These are phyloP conservation scores for Articulospora tetracladia DNA, from an alignment of 495 filamentous ascomycete genomes.

Conservation along the genomic window DNA sequence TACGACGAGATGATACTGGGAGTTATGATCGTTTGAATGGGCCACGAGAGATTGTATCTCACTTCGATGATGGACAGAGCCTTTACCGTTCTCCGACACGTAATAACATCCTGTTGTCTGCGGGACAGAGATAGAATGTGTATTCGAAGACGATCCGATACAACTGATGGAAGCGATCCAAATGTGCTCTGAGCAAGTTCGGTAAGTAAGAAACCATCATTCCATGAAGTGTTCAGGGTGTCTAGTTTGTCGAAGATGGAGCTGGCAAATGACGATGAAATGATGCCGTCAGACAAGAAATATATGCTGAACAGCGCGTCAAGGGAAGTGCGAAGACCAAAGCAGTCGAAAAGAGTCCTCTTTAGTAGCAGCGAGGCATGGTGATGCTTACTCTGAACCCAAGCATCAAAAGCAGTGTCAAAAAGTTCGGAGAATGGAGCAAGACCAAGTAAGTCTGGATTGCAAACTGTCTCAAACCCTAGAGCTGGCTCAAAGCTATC, in stretches of 20 bases:
- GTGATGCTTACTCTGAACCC: constrained; percentile 70
- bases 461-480: constrained; percentile 53
- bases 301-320: constrained; percentile 69
- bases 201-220: constrained; percentile 77
- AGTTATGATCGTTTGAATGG: constrained; percentile 77
- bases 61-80: constrained; percentile 53
- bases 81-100: constrained; percentile 40
- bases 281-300: constrained; percentile 65
- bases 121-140: constrained; percentile 48
- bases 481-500: constrained; percentile 37
- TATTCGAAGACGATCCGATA: constrained; percentile 54
- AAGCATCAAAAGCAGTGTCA: constrained; percentile 58
- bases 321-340: constrained; percentile 61
- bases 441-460: constrained; percentile 35
- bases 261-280: constrained; percentile 56
- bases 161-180: constrained; percentile 41
- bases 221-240: constrained; percentile 61
- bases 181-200: constrained; percentile 73
- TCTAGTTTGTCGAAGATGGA: constrained; percentile 79
- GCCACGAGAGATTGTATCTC: constrained; percentile 70
- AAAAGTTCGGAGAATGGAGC: constrained; percentile 77
- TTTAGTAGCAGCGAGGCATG: constrained; percentile 61
- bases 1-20: constrained; percentile 58
- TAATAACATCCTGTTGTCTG: constrained; percentile 29
- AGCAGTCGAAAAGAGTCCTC: constrained; percentile 61